These are phyloP conservation scores for Phaeophleospora eucalypticola DNA, from an alignment of 2,329 filamentous ascomycete species.

Conservation along the genomic window DNA sequence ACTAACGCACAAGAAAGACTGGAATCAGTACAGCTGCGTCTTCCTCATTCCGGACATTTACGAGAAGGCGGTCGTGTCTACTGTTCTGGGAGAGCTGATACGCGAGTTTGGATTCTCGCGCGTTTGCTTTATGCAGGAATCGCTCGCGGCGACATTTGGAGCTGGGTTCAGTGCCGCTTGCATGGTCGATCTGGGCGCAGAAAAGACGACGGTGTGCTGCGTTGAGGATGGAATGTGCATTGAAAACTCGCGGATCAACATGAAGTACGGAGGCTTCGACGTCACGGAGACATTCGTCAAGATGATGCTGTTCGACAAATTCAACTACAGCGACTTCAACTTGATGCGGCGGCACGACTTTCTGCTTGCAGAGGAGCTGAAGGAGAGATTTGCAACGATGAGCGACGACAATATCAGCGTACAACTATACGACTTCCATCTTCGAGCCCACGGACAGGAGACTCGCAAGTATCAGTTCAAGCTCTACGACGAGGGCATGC, in stretches of 20 bases:
- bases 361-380: slow-evolving; percentile 88
- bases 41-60: slow-evolving; percentile 96
- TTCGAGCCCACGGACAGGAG: slow-evolving; percentile 80
- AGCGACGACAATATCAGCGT: slow-evolving; percentile 85
- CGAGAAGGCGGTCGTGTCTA: slow-evolving; percentile 86
- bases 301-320: slow-evolving; percentile 96
- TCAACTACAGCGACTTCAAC: slow-evolving; percentile 94
- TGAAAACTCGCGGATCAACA: slow-evolving; percentile 89
- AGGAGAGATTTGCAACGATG: slow-evolving; percentile 88
- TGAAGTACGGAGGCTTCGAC: slow-evolving; percentile 90
- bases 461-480: slow-evolving; percentile 95
- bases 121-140: slow-evolving; percentile 94
- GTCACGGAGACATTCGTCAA: slow-evolving; percentile 93
- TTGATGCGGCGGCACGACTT: slow-evolving; percentile 86
- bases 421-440: slow-evolving; percentile 82
- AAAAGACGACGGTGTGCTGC: slow-evolving; percentile 95
- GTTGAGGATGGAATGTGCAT: slow-evolving; percentile 94
- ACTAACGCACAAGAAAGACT: slow-evolving; percentile 70
- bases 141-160: slow-evolving; percentile 88
- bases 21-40: slow-evolving; percentile 91
- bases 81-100: slow-evolving; percentile 78
- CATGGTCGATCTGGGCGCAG: slow-evolving; percentile 91
- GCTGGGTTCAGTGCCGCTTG: slow-evolving; percentile 92
- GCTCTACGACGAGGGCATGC: slow-evolving; percentile 90
- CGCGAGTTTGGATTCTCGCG: slow-evolving; percentile 84